These are phyloP conservation scores for Polygonum aviculare DNA, from an alignment of 148 eudicot species.

Conservation along the genomic window DNA sequence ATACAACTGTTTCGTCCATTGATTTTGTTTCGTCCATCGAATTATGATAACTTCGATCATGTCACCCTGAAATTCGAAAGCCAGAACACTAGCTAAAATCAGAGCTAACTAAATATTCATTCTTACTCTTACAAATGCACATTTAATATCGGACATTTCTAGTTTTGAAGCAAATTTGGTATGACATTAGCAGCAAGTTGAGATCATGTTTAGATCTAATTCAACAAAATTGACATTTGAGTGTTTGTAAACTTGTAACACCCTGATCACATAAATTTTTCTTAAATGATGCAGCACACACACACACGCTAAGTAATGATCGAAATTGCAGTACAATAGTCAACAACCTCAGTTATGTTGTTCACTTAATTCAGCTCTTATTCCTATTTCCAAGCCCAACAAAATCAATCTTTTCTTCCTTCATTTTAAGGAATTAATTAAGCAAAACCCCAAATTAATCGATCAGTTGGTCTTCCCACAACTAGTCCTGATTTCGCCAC, in stretches of 20 bases:
- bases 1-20: too few species aligned
- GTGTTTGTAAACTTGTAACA: not conserved
- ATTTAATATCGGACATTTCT: too few species aligned
- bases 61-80: too few species aligned
- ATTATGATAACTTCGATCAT: too few species aligned
- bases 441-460: not conserved
- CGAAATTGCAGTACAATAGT: not conserved
- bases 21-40: too few species aligned
- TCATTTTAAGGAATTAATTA: not conserved
- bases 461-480: constrained; percentile 45
- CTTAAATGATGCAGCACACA: not conserved
- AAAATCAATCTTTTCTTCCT: not conserved
- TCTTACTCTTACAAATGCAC: too few species aligned
- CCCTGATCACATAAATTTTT: not conserved
- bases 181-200: too few species aligned
- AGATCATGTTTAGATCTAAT: too few species aligned
- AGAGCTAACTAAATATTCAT: too few species aligned
- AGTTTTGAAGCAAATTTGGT: too few species aligned
- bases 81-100: too few species aligned
- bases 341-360: not conserved
- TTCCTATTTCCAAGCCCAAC: not conserved
- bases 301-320: too few species aligned
- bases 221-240: not conserved
- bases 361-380: not conserved
- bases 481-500: constrained; percentile 49